Evolutionary conservation across 2,329 filamentous ascomycete genomes (phyloP), one percentile per base, ranked within the genome.

Genomic region (Pestalotiopsis sp.): DNA sequence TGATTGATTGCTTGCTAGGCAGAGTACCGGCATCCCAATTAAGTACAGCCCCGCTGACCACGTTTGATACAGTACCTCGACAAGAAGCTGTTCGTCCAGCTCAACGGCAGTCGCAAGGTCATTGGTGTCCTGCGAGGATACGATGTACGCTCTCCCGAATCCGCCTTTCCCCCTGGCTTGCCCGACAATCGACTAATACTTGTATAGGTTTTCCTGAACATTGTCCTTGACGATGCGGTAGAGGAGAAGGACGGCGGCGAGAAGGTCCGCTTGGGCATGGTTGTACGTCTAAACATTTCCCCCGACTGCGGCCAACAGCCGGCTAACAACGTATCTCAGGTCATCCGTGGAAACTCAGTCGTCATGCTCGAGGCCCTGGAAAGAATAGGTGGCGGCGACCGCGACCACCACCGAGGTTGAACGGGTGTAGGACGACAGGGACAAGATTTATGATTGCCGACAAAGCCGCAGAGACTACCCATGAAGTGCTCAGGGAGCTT

Each of bases 91-190:
- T 97, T 98, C 82, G 94, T 98, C 74, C 95, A 99, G 83, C 86
- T 99, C 67, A 99, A 99, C 83, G 96, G 96, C 78, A 97, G 95
- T 82, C 93, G 96, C 81, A 98, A 97, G 84, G 95, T 99, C 71
- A 94, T 97, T 81, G 96, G 97, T 68, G 89, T 97, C 65, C 88
- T 99, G 69, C 91, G 96, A 73, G 96, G 96, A 70, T 99, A 98
- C 82, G 96, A 99, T 90, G 96, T 98, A 84, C 73, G 38, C 62
- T 52, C 57, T 2, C 14, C n/a, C 27, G 4, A 38, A 27, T 4
- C 23, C 13, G 9, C 13, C 25, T 17, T 2, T 9, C 36, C 17
- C 7, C 61, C 14, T 5, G 14, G 2, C 25, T 52, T 20, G 45
- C 1, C 20, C 6, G 45, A 52, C 0, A 13, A 1, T 14, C 20